Percentiles rank a stretch among this genome's conserved stretches.
These are phyloP conservation scores for Chaetothyriales sp. DNA, from an alignment of 2,329 filamentous ascomycete species.

Conservation along the genomic window DNA sequence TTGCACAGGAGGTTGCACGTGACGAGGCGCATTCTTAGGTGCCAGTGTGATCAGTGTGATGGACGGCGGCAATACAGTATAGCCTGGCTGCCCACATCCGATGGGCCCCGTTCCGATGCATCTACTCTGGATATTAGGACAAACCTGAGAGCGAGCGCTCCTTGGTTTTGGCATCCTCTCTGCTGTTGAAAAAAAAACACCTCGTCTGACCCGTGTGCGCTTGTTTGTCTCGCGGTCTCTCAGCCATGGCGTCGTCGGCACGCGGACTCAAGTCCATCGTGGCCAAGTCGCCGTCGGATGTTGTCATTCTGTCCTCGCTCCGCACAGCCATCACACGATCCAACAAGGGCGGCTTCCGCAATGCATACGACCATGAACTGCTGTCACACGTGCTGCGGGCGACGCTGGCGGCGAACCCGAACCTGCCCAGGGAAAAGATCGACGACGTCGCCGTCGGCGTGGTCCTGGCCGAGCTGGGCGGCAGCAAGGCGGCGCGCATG, in stretches of 20 bases:
- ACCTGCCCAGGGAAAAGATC: slow-evolving; percentile 52
- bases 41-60: too few species aligned
- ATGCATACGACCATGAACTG: slow-evolving; percentile 82
- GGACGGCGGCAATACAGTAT: too few species aligned
- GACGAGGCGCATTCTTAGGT: too few species aligned
- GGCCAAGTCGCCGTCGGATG: slow-evolving; percentile 61
- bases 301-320: slow-evolving; percentile 78
- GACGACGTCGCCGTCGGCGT: slow-evolving; percentile 78
- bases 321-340: slow-evolving; percentile 75
- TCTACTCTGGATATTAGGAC: background rate
- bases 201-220: too few species aligned
- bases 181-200: too few species aligned
- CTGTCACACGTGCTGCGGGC: slow-evolving; percentile 49
- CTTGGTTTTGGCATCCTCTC: background rate
- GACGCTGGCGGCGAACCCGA: slow-evolving; percentile 56
- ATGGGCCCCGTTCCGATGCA: background rate
- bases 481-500: slow-evolving; percentile 81
- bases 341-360: slow-evolving; percentile 68
- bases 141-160: background rate
- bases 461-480: slow-evolving; percentile 79
- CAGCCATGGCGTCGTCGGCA: slow-evolving; percentile 32
- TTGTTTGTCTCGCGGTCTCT: background rate
- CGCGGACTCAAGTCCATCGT: slow-evolving; percentile 63
- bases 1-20: background rate
- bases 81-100: too few species aligned